Evolutionary conservation across 129 eudicot genomes (phyloP), one percentile per base, ranked within the genome.

Genomic region (Flaveria trinervia): DNA sequence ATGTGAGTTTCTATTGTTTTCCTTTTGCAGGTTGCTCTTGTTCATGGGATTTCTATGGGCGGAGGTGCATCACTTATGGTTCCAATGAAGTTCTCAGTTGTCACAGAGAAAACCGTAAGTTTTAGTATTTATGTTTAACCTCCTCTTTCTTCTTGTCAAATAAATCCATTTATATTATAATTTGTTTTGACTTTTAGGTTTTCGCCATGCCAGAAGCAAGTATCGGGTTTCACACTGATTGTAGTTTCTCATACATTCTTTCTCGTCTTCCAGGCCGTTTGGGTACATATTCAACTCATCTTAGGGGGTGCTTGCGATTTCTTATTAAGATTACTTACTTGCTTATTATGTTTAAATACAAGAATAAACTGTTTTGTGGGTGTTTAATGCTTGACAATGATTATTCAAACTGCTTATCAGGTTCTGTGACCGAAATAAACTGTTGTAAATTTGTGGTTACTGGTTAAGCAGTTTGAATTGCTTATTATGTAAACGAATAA

Each of bases 11-110:
- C 41, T 50, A 41, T 59, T 65, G 20, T 26, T 39, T 7, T 6
- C 50, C 7, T 59, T 49, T 52, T 55, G 65, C 61, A 95, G 99
- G 96, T 95, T 71, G 96, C 97, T 85, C 91, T 95, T 80, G 97
- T 85, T 77, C 86, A 95, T 83, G 99, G 99, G 45, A 89, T 95
- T 76, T 80, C 90, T 65, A 95, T 95, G 99, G 99, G 99, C 45
- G 99, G 99, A 59, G 99, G 99, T 50, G 99, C 99, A 77, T 84
- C 97, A n/a, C 83, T 95, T 52, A 89, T 95, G 97, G 97, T 89
- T 71, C 99, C 97, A 1, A 74, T 89, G 94, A 92, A 85, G 72
- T 95, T 95, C 77, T 95, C 99, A 43, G 97, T 92, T 46, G 99
- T 95, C 77, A 88, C 99, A 4, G 97, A 92, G 28, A 95, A 95